These are phyloP conservation scores for Fusarium newnesense DNA, from an alignment of 2,329 filamentous ascomycete species.

Conservation along the genomic window DNA sequence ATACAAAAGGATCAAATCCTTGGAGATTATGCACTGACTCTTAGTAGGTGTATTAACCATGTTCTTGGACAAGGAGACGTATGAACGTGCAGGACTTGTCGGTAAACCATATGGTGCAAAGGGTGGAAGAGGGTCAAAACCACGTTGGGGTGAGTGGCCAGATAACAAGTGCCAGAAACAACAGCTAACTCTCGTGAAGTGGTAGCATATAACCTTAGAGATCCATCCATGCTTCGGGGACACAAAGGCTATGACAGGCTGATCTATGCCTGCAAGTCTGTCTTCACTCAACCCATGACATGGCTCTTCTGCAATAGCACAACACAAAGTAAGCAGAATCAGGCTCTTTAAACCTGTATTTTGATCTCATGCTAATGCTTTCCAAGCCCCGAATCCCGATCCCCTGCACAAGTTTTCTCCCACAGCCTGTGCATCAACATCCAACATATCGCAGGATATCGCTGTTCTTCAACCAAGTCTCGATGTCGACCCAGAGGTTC, in stretches of 20 bases:
- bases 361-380: conserved; percentile 35
- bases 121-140: conserved; percentile 68
- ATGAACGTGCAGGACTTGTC: conserved; percentile 83
- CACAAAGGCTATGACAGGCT: conserved; percentile 86
- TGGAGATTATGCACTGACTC: neutral
- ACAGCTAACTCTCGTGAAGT: conserved; percentile 59
- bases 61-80: conserved; percentile 82
- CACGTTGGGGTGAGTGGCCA: conserved; percentile 73
- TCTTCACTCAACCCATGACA: conserved; percentile 71
- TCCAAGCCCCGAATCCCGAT: conserved; percentile 60
- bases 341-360: conserved; percentile 1
- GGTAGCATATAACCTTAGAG: conserved; percentile 79
- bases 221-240: conserved; percentile 80
- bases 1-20: conserved; percentile 23
- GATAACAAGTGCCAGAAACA: neutral
- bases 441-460: conserved; percentile 29
- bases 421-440: conserved; percentile 52
- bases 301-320: conserved; percentile 82
- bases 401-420: conserved; percentile 60
- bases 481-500: conserved; percentile 37
- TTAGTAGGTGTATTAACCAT: conserved; percentile 74
- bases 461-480: conserved; percentile 41
- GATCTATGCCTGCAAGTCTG: conserved; percentile 81
- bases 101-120: conserved; percentile 74
- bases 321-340: conserved; percentile 36